Base-by-base conservation (phyloP, 169 alveolate genomes). In the Eimeria brunetti region DNA sequence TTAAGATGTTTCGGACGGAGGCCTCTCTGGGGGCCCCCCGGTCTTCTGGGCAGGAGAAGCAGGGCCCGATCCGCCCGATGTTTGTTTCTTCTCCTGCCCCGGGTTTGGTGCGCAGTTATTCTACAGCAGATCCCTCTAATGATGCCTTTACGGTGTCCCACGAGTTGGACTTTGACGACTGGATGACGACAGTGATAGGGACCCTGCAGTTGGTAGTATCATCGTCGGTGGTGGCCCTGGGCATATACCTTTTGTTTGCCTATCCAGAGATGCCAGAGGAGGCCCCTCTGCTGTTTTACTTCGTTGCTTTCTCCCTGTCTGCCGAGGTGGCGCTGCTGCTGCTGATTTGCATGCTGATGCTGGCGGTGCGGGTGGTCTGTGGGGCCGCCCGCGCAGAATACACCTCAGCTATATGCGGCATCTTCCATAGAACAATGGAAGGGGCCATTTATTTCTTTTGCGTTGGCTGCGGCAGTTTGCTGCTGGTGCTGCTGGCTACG, bases 111-210 rank as follows among this genome's bases (percentile, higher is more conserved):
- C 16, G 91, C 27, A 84, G 91, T 24, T 92, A 92, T 69, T 92
- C 95, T 24, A 53, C 69, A 16, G 51, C 80, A 41, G 95, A 92
- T 69, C 80, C 89, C 14, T 12, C 89, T 0, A 92, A 92, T n/a
- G 95, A 92, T 30, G 95, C 95, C 2, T 92, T 92, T 49, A 92
- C 95, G 1, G 95, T 75, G 53, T 36, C 89, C 12, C 95, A 92
- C 30, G 95, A 92, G 89, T 62, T 80, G 18, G 95, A 92, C 64
- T 56, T 92, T 41, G 95, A 92, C 12, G 89, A 67, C 88, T 75
- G 75, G 76, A 64, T 67, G 88, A 58, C 88, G 4, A 73, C 89
- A 8, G 51, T 73, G 22, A 33, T 92, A 36, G 75, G 95, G 38
- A 81, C 49, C 22, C 56, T 92, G 69, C 91, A 92, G 88, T 51